phyloP scores from a whole-genome alignment of 805 yeast genomes.

The Candida sakaeoensis region DNA sequence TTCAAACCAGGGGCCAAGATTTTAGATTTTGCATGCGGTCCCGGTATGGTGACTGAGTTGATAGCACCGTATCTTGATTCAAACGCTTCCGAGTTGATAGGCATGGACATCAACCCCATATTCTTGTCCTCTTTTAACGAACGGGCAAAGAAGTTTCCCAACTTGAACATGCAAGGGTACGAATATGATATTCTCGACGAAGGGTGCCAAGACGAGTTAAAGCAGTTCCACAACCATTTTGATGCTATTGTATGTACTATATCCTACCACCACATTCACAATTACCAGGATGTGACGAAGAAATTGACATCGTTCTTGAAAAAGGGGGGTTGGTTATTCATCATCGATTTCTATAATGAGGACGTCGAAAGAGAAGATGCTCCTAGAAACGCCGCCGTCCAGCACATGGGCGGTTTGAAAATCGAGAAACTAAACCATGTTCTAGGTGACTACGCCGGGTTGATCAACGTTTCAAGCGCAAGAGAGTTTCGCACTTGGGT shows the following conservation, averaged over 20 bases:
- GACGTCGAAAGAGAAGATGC: constrained; percentile 18
- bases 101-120: constrained; percentile 33
- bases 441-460: constrained; percentile 17
- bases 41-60: constrained; percentile 33
- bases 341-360: constrained; percentile 38
- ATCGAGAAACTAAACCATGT: constrained; percentile 20
- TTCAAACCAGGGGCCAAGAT: constrained; percentile 21
- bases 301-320: constrained; percentile 30
- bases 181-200: constrained; percentile 24
- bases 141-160: constrained; percentile 10
- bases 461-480: constrained; percentile 20
- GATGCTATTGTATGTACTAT: constrained; percentile 35
- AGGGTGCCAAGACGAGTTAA: constrained; percentile 10
- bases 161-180: constrained; percentile 12
- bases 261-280: constrained; percentile 37
- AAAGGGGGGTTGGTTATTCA: constrained; percentile 31
- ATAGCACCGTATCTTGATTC: constrained; percentile 25
- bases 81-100: constrained; percentile 21
- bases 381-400: constrained; percentile 15
- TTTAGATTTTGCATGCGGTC: constrained; percentile 44
- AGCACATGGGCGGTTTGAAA: constrained; percentile 32
- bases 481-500: constrained; percentile 15
- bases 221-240: constrained; percentile 18
- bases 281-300: constrained; percentile 25
- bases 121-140: constrained; percentile 17